Base-by-base conservation (phyloP, 805 yeast genomes). In the Metschnikowia sp. region DNA sequence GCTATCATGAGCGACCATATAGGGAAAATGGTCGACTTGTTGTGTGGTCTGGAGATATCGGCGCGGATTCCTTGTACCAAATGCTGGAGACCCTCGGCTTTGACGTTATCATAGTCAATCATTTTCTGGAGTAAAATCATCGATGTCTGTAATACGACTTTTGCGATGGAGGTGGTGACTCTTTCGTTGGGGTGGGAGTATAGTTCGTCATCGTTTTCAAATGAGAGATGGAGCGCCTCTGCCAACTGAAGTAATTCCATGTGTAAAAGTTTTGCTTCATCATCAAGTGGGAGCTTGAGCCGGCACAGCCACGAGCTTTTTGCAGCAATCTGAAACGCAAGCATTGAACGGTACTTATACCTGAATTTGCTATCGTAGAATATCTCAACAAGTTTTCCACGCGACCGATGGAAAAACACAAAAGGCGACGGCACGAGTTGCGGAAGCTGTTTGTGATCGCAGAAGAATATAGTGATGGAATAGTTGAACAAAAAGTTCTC, bases 301-400 rank as follows among this genome's bases (percentile, higher is more conserved):
- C 57, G 48, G 34, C 55, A 52, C 57, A 54, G 55, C 57, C 57
- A 54, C 4, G 57, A 50, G 37, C 52, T 42, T 33, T 54, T 54
- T 22, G 57, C 54, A 12, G 57, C 57, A 22, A 54, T 48, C 36
- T 47, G 55, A 26, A 54, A 54, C 4, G 55, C 53, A 6, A 51
- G 42, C 43, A 52, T 40, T 8, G 57, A 48, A 31, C 51, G 39
- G 15, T 36, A 36, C 19, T 50, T 47, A 30, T 42, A 40, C 10
- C 39, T 48, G 13, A 48, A 47, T 10, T 34, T 44, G 28, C 50
- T 43, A n/a, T 42, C 41, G 36, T 34, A 38, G 11, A 48, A 45
- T 30, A 48, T 44, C 19, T 33, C 32, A 28, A 39, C 39, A 28
- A 53, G 44, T 9, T 39, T 39, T 7, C 36, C 15, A 6, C 48